Percentiles rank a stretch among this genome's conserved stretches.
These are phyloP conservation scores for Penicillium antarcticum DNA, from an alignment of 495 filamentous ascomycete species.

Conservation along the genomic window DNA sequence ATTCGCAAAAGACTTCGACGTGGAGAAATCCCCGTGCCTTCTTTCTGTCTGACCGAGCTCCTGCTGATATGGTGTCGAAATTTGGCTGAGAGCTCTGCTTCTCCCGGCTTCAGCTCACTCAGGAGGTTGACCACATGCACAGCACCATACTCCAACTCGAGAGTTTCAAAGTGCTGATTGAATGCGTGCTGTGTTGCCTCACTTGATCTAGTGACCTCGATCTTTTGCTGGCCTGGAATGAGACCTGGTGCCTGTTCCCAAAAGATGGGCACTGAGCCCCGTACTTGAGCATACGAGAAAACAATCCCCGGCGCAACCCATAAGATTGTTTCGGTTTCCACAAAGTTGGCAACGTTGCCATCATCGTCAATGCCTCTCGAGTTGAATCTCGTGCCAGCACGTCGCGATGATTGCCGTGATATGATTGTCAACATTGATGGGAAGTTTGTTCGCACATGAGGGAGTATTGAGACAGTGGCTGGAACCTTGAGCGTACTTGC, in stretches of 20 bases:
- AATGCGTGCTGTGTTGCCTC: slow-evolving; percentile 96
- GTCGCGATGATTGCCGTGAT: slow-evolving; percentile 84
- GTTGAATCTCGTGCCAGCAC: slow-evolving; percentile 95
- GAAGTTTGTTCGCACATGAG: slow-evolving; percentile 54
- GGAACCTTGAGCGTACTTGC: slow-evolving; percentile 80
- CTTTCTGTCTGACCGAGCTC: slow-evolving; percentile 59
- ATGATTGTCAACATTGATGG: slow-evolving; percentile 84
- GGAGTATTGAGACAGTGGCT: slow-evolving; percentile 52
- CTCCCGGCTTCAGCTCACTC: slow-evolving; percentile 78
- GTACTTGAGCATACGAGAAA: slow-evolving; percentile 91
- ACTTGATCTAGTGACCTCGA: slow-evolving; percentile 79
- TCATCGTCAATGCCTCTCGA: slow-evolving; percentile 96
- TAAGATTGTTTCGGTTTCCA: slow-evolving; percentile 63
- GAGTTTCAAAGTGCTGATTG: slow-evolving; percentile 82
- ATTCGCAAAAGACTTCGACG: slow-evolving; percentile 68
- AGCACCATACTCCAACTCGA: slow-evolving; percentile 82
- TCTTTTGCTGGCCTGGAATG: slow-evolving; percentile 91
- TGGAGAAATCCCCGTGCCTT: slow-evolving; percentile 34
- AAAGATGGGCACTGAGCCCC: slow-evolving; percentile 92
- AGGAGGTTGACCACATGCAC: slow-evolving; percentile 90
- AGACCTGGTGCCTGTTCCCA: slow-evolving; percentile 93
- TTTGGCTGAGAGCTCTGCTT: slow-evolving; percentile 72
- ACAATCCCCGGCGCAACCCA: slow-evolving; percentile 72
- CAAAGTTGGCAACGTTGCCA: slow-evolving; percentile 92
- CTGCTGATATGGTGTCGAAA: slow-evolving; percentile 73